A percentile compares a stretch with the other conserved stretches of the same genome.
Conservation (phyloP, 768 basidiomycete genomes). For the Xerocomellus dryophilus region DNA sequence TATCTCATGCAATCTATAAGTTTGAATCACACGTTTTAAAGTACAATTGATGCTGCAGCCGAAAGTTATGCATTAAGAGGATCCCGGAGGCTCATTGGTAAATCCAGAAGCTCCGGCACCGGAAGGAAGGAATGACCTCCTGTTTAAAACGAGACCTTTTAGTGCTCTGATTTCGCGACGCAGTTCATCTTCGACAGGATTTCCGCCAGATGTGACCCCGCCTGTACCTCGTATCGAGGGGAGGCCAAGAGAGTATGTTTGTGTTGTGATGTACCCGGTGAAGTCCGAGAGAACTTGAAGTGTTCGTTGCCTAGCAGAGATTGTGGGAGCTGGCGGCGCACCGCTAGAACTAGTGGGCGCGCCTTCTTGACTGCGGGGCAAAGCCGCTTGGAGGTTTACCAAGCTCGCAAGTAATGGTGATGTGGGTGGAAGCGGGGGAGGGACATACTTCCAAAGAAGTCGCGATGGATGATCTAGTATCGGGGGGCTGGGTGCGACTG, state of each 20-base stretch:
- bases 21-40: background rate
- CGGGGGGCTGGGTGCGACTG: background rate
- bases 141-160: conserved; percentile 75
- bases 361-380: conserved; percentile 21
- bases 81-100: conserved; percentile 1
- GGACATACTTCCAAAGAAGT: conserved; percentile 39
- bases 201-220: conserved; percentile 18
- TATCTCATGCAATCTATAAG: background rate
- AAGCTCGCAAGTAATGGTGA: conserved; percentile 30
- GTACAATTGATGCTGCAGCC: background rate
- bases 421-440: conserved; percentile 27
- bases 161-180: conserved; percentile 71
- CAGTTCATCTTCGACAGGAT: conserved; percentile 56
- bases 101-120: conserved; percentile 2
- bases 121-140: conserved; percentile 41
- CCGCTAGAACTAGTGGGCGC: conserved; percentile 10
- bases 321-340: conserved; percentile 16
- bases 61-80: background rate
- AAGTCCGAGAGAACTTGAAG: conserved; percentile 67
- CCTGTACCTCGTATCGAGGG: conserved; percentile 16
- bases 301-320: conserved; percentile 51
- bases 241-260: conserved; percentile 48
- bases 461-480: conserved; percentile 21
- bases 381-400: conserved; percentile 15
- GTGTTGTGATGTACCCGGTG: conserved; percentile 76